Evolutionary conservation across 768 basidiomycete genomes (phyloP).

Genomic region (Lactarius evosmus): DNA sequence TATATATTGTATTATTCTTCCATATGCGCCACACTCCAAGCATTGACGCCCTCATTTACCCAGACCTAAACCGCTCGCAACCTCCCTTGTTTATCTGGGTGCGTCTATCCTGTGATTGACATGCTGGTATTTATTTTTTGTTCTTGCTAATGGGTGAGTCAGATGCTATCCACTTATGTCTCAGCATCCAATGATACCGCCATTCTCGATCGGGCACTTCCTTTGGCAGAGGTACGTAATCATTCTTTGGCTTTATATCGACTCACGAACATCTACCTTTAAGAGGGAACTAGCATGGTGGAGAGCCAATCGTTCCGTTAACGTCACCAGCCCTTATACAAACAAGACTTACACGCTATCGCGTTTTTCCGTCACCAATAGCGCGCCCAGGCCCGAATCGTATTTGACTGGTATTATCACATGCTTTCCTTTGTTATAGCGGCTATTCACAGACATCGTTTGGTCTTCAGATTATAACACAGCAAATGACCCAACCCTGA

Average conservation of each 20-base stretch:
- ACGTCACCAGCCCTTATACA: conserved; percentile 68
- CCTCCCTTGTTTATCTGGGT: conserved; percentile 87
- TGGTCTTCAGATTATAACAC: conserved; percentile 64
- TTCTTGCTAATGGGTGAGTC: neutral
- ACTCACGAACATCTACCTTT: neutral
- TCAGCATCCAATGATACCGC: conserved; percentile 61
- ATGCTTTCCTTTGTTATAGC: neutral
- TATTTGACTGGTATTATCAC: conserved; percentile 53
- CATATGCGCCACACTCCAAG: neutral
- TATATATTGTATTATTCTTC: conserved; percentile 62
- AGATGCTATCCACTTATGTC: conserved; percentile 93
- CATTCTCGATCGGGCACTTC: conserved; percentile 79
- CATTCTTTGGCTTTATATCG: neutral
- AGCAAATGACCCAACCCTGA: conserved; percentile 59
- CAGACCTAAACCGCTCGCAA: conserved; percentile 87
- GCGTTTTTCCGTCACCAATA: conserved; percentile 76
- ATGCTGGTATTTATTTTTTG: neutral
- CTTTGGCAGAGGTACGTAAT: conserved; percentile 65
- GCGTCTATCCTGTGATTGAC: conserved; percentile 24
- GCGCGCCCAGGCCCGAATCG: conserved; percentile 86
- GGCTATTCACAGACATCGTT: conserved; percentile 7
- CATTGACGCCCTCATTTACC: neutral
- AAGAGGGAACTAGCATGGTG: conserved; percentile 89
- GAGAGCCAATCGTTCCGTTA: conserved; percentile 64
- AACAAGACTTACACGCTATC: conserved; percentile 62